Evolutionary conservation across 768 basidiomycete species (phyloP).

Genomic region (Plicaturopsis crispa): DNA sequence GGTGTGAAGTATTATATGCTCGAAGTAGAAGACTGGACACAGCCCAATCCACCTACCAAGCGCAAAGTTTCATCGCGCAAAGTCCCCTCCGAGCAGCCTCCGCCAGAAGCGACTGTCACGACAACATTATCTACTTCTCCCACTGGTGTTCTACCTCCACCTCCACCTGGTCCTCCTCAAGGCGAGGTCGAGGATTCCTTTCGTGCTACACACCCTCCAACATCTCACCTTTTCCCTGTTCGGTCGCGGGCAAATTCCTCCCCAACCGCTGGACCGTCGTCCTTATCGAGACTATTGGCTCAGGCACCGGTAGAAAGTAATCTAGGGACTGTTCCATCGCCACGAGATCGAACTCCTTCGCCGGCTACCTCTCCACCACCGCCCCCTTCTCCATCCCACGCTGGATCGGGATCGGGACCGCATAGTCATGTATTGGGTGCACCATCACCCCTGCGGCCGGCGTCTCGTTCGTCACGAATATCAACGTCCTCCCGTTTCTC

Average conservation of each 20-base stretch:
- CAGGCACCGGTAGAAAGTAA: conserved; percentile 50
- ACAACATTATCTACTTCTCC: conserved; percentile 14
- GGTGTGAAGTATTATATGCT: conserved; percentile 92
- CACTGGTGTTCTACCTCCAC: conserved; percentile 25
- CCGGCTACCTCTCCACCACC: conserved; percentile 28
- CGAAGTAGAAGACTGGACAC: conserved; percentile 91
- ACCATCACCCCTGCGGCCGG: conserved; percentile 61
- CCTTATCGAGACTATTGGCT: conserved; percentile 70
- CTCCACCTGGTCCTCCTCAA: conserved; percentile 57
- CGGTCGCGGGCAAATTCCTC: conserved; percentile 62
- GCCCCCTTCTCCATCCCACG: conserved; percentile 28
- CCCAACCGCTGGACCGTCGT: conserved; percentile 67
- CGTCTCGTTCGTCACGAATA: conserved; percentile 62
- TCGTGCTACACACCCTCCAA: conserved; percentile 55
- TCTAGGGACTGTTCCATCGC: conserved; percentile 17
- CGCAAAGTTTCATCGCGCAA: conserved; percentile 49
- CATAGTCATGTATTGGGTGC: conserved; percentile 24
- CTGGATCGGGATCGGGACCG: conserved; percentile 26
- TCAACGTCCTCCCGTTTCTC: conserved; percentile 69
- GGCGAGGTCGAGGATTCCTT: conserved; percentile 72
- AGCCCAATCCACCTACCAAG: conserved; percentile 55
- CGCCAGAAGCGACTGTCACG: conserved; percentile 4
- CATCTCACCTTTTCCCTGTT: conserved; percentile 57
- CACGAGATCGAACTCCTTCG: conserved; percentile 23
- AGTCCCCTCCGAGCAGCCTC: conserved; percentile 26